Evolutionary conservation across 1,284 basidiomycete species (phyloP).

Genomic region (Xerocomus cyaneibrunnescens): DNA sequence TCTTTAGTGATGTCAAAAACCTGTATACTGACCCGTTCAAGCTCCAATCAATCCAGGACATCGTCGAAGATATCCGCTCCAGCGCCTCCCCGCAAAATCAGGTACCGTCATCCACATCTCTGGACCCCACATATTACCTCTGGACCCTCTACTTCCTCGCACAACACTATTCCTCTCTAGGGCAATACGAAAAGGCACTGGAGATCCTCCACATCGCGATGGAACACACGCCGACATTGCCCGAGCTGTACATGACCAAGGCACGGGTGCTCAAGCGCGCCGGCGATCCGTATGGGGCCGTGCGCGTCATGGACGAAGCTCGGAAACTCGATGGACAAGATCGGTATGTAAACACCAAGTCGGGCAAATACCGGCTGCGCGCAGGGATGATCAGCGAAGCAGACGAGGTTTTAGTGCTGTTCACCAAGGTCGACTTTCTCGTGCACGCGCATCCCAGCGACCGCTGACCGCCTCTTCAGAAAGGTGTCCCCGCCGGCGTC

Average conservation of each 20-base stretch:
- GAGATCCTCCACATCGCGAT: constrained; percentile 67
- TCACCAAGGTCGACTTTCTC: constrained; percentile 71
- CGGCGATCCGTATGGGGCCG: constrained; percentile 80
- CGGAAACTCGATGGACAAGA: constrained; percentile 91
- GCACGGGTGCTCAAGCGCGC: constrained; percentile 87
- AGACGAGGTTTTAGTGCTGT: constrained; percentile 70
- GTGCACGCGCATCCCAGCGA: neutral
- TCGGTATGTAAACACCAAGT: constrained; percentile 93
- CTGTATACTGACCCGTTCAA: constrained; percentile 74
- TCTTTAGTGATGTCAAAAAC: constrained; percentile 92
- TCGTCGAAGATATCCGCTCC: constrained; percentile 58
- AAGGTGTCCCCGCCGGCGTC: constrained; percentile 79
- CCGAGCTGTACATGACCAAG: constrained; percentile 85
- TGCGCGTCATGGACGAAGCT: constrained; percentile 79
- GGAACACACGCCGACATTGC: constrained; percentile 89
- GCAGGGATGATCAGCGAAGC: constrained; percentile 80
- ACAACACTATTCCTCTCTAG: constrained; percentile 81
- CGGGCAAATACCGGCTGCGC: constrained; percentile 88
- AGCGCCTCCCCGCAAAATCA: constrained; percentile 33
- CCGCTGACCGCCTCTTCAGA: constrained; percentile 44
- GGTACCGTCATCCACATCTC: constrained; percentile 30
- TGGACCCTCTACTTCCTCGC: constrained; percentile 97
- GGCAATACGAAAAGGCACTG: constrained; percentile 59
- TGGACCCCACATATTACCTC: constrained; percentile 84
- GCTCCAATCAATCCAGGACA: constrained; percentile 66